These are phyloP conservation scores for Debaryomyces hansenii DNA, from an alignment of 805 yeast genomes.

Conservation along the genomic window DNA sequence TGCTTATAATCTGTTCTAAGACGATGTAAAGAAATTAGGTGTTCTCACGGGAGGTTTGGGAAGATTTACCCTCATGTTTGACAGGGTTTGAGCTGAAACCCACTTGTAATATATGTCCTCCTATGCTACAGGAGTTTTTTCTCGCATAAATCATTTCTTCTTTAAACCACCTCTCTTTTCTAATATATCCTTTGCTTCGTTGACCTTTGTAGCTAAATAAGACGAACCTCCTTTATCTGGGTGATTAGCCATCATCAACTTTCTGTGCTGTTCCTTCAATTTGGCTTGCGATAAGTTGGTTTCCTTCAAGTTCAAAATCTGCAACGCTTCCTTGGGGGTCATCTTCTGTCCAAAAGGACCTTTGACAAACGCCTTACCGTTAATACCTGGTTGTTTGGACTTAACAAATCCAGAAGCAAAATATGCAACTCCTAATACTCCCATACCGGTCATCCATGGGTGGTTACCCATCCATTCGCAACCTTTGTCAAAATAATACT, in stretches of 20 bases:
- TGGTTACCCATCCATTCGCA: conserved; percentile 66
- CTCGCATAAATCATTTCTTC: conserved; percentile 23
- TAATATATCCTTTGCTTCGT: conserved; percentile 85
- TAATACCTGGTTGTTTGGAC: conserved; percentile 63
- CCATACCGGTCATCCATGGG: conserved; percentile 72
- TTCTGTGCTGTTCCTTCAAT: conserved; percentile 77
- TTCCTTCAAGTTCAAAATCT: conserved; percentile 75
- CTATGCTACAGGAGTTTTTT: too few relatives aligned
- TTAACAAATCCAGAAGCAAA: conserved; percentile 68
- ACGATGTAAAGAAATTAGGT: too few relatives aligned
- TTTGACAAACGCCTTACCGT: conserved; percentile 67
- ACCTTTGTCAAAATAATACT: conserved; percentile 64
- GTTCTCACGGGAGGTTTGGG: too few relatives aligned
- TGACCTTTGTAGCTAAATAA: conserved; percentile 83
- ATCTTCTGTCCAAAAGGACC: conserved; percentile 94
- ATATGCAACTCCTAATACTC: conserved; percentile 64
- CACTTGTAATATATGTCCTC: too few relatives aligned
- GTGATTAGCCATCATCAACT: conserved; percentile 83
- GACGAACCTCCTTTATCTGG: conserved; percentile 96
- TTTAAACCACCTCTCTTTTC: conserved; percentile 64
- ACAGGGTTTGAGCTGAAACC: too few relatives aligned
- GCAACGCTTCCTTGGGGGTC: conserved; percentile 86
- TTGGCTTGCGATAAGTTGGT: conserved; percentile 59
- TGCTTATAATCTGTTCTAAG: too few relatives aligned
- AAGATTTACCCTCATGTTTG: too few relatives aligned